Conservation (phyloP, 495 filamentous ascomycete genomes). For the Tuber aestivum region DNA sequence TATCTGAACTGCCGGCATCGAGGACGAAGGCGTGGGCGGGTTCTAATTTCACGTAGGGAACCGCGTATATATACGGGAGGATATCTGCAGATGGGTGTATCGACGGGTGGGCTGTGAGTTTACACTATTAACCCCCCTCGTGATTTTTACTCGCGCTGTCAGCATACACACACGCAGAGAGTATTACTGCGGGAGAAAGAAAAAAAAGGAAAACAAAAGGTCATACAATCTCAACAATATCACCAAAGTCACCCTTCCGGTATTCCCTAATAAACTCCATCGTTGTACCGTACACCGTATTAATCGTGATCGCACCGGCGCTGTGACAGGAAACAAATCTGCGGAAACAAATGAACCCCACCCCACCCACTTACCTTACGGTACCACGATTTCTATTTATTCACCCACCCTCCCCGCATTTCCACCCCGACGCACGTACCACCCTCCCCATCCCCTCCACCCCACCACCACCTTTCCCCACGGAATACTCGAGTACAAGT, state of each 20-base stretch:
- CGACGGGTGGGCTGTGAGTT: slow-evolving; percentile 23
- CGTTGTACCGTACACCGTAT: not conserved
- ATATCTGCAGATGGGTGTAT: slow-evolving; percentile 16
- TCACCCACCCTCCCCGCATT: not conserved
- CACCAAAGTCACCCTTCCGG: not conserved
- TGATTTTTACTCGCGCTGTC: not conserved
- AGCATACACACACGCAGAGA: not conserved
- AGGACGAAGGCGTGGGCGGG: slow-evolving; percentile 23
- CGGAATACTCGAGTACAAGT: no score
- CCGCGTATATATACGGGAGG: slow-evolving; percentile 33
- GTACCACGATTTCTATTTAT: not conserved
- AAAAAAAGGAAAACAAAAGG: not conserved
- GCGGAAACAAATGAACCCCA: no score
- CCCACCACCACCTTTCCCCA: no score
- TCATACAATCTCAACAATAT: not conserved
- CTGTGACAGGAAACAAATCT: not conserved
- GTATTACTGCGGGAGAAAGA: not conserved
- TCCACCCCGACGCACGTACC: not conserved
- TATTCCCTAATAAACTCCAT: not conserved
- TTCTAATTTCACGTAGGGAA: slow-evolving; percentile 25
- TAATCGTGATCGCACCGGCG: not conserved
- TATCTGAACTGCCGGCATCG: slow-evolving; percentile 15
- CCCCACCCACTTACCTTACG: not conserved
- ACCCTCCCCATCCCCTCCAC: not conserved
- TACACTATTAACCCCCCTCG: slow-evolving; percentile 16